These are phyloP conservation scores for Pelargonium myrrhifolium DNA, from an alignment of 441 rosid genomes.

Conservation along the genomic window DNA sequence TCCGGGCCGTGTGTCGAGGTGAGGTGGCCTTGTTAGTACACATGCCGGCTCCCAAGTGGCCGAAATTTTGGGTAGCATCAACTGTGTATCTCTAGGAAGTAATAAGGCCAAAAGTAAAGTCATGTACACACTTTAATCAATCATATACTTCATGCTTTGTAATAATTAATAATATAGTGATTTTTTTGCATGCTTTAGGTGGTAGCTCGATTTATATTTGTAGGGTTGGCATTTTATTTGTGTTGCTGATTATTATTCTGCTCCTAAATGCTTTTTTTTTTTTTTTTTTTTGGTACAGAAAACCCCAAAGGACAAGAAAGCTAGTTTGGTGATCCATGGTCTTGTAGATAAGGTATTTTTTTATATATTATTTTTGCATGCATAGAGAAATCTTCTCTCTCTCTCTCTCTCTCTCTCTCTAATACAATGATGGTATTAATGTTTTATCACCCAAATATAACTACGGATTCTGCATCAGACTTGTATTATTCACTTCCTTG, in stretches of 20 bases:
- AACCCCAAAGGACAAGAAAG: conserved; percentile 97
- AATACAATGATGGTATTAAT: background rate
- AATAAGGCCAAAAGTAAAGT: background rate
- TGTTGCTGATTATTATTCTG: background rate
- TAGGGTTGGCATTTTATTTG: background rate
- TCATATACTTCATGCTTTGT: background rate
- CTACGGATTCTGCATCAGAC: background rate
- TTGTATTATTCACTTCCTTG: background rate
- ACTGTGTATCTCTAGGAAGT: background rate
- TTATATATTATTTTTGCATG: background rate
- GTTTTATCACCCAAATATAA: background rate
- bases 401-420: background rate
- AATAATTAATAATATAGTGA: background rate
- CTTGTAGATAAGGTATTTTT: conserved; percentile 71
- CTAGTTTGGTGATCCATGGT: conserved; percentile 83
- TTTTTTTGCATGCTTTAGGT: background rate
- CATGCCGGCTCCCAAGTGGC: no score
- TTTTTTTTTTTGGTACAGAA: conserved; percentile 57
- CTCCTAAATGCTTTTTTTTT: conserved; percentile 10
- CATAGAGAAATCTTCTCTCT: background rate
- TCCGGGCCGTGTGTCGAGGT: no score
- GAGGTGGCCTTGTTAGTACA: no score
- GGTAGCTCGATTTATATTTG: background rate
- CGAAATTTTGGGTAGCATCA: no score
- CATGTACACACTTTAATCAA: background rate